These are phyloP conservation scores for Botryococcus braunii DNA, from an alignment of 163 green algal species.

Conservation along the genomic window DNA sequence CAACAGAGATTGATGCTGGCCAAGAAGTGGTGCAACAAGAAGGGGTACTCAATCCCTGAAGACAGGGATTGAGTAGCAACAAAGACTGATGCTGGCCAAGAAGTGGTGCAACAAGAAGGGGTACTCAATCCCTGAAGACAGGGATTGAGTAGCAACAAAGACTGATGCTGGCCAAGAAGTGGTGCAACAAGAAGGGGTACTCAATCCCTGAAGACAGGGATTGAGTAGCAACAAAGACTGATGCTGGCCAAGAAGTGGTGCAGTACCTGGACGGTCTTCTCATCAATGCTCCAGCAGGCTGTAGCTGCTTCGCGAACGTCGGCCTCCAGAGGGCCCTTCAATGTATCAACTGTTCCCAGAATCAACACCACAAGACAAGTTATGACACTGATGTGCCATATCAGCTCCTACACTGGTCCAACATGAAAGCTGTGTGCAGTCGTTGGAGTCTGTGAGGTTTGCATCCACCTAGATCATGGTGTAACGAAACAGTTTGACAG, in stretches of 20 bases:
- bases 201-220: not conserved
- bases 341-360: slow-evolving; percentile 4
- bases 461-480: too few relatives aligned
- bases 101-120: not conserved
- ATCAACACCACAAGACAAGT: too few relatives aligned
- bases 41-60: too few relatives aligned
- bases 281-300: slow-evolving; percentile 14
- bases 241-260: not conserved
- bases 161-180: not conserved
- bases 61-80: too few relatives aligned
- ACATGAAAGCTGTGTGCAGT: too few relatives aligned
- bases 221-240: not conserved
- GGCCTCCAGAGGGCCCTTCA: slow-evolving; percentile 13
- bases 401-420: too few relatives aligned
- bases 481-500: too few relatives aligned
- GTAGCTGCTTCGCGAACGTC: slow-evolving; percentile 11
- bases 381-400: too few relatives aligned
- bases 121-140: not conserved
- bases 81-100: slow-evolving; percentile 1
- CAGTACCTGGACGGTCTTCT: slow-evolving; percentile 2
- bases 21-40: too few relatives aligned
- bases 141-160: not conserved
- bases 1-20: too few relatives aligned
- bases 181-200: not conserved
- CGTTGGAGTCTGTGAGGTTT: too few relatives aligned